Evolutionary conservation across 768 basidiomycete genomes (phyloP).

Genomic region (Calocybe gangraenosa): DNA sequence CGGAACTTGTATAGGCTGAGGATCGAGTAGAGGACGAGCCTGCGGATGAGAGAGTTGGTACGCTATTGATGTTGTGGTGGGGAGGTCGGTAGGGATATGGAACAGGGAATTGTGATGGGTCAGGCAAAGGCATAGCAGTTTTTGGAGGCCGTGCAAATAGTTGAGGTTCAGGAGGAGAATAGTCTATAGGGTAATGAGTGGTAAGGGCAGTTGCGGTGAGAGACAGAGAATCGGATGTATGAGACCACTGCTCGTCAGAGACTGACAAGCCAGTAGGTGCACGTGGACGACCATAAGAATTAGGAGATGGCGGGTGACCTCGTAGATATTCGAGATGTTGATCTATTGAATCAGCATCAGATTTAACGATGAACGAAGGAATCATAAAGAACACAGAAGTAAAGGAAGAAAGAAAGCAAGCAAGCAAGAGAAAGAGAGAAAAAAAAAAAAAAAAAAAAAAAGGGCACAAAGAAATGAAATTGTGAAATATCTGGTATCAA

Average conservation of each 20-base stretch:
- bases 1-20: constrained; percentile 73
- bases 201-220: constrained; percentile 4
- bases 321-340: constrained; percentile 24
- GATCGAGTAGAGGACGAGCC: constrained; percentile 75
- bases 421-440: constrained; percentile 2
- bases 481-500: constrained; percentile 7
- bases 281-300: constrained; percentile 31
- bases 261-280: constrained; percentile 34
- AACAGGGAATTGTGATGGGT: constrained; percentile 68
- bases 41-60: constrained; percentile 64
- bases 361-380: constrained; percentile 9
- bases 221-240: constrained; percentile 4
- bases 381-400: constrained; percentile 19
- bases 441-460: constrained; percentile 6
- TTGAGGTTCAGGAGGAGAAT: constrained; percentile 13
- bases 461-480: constrained; percentile 4
- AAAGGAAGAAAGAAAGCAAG: constrained; percentile 6
- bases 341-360: constrained; percentile 17
- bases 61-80: constrained; percentile 41
- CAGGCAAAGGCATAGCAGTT: constrained; percentile 42
- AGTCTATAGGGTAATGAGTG: constrained; percentile 2
- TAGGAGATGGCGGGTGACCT: constrained; percentile 27
- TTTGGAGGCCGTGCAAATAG: constrained; percentile 41
- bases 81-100: constrained; percentile 61
- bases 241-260: constrained; percentile 21